Conservation (phyloP, 768 basidiomycete species). For the Boletus patriciae region DNA sequence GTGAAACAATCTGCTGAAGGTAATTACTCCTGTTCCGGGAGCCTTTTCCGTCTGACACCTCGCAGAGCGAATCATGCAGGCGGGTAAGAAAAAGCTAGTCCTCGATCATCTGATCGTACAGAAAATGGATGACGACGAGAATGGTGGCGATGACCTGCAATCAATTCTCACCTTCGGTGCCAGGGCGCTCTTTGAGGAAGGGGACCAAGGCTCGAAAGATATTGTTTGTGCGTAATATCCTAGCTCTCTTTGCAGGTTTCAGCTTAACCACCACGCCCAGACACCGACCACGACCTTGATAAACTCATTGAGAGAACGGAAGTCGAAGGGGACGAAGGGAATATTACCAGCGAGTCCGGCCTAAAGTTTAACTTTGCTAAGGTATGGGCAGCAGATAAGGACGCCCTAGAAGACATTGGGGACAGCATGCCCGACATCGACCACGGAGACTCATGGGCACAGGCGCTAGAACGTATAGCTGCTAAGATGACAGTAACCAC, state of each 20-base stretch:
- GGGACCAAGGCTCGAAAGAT: constrained; percentile 54
- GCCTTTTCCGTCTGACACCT: constrained; percentile 4
- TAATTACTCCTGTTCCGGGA: constrained; percentile 25
- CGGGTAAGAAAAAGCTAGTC: constrained; percentile 93
- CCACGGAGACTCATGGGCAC: constrained; percentile 79
- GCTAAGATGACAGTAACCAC: constrained; percentile 41
- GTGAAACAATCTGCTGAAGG: constrained; percentile 93
- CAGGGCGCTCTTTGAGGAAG: constrained; percentile 75
- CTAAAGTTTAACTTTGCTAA: constrained; percentile 85
- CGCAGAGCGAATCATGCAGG: constrained; percentile 85
- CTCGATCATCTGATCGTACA: constrained; percentile 95
- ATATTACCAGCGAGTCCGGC: constrained; percentile 48
- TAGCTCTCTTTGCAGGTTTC: background rate
- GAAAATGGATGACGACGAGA: constrained; percentile 87
- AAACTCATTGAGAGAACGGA: constrained; percentile 86
- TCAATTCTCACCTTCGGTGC: constrained; percentile 90
- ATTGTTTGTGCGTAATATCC: constrained; percentile 57
- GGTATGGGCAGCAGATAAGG: constrained; percentile 84
- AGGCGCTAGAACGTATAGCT: constrained; percentile 55
- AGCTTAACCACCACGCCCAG: constrained; percentile 36
- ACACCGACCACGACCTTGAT: constrained; percentile 79
- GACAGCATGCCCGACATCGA: constrained; percentile 49
- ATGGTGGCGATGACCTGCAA: constrained; percentile 74
- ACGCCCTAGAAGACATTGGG: constrained; percentile 62
- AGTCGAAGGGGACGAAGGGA: constrained; percentile 59